A percentile compares a stretch with the other conserved stretches of the same genome.
Evolutionary conservation across 2,329 filamentous ascomycete species (phyloP).

Genomic region (Pestalotiopsis sp.): DNA sequence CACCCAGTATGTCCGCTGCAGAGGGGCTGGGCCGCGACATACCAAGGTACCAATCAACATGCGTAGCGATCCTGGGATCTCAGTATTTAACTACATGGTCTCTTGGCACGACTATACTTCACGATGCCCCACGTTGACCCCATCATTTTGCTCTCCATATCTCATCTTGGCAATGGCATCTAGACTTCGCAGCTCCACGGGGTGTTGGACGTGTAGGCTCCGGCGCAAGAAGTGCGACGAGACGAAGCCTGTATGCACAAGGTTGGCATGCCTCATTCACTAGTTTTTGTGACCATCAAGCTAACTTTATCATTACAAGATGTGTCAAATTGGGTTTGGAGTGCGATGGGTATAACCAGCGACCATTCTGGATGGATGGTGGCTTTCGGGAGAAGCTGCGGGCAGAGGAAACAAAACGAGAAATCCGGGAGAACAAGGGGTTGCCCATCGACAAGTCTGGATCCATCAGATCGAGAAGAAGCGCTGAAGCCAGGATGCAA

Average conservation of each 20-base stretch:
- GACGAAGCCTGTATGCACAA: neutral
- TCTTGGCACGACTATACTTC: neutral
- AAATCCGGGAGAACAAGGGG: neutral
- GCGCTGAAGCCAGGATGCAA: neutral
- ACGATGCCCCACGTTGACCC: neutral
- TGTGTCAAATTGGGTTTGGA: neutral
- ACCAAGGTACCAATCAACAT: neutral
- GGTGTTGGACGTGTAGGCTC: neutral
- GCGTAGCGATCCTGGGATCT: neutral
- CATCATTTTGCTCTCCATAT: neutral
- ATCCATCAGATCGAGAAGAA: neutral
- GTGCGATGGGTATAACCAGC: neutral
- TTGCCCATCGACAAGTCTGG: neutral
- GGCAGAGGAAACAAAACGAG: neutral
- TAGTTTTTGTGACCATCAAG: neutral
- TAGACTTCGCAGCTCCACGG: neutral
- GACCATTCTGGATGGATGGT: neutral
- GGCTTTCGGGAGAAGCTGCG: neutral
- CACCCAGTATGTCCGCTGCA: neutral
- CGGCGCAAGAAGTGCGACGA: neutral
- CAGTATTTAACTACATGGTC: neutral
- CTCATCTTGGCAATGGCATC: neutral
- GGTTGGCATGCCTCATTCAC: neutral
- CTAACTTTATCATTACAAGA: neutral
- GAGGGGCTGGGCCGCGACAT: neutral